Evolutionary conservation across 495 filamentous ascomycete species (phyloP), one percentile per base, ranked within the genome.

Genomic region (Xylaria scruposa): DNA sequence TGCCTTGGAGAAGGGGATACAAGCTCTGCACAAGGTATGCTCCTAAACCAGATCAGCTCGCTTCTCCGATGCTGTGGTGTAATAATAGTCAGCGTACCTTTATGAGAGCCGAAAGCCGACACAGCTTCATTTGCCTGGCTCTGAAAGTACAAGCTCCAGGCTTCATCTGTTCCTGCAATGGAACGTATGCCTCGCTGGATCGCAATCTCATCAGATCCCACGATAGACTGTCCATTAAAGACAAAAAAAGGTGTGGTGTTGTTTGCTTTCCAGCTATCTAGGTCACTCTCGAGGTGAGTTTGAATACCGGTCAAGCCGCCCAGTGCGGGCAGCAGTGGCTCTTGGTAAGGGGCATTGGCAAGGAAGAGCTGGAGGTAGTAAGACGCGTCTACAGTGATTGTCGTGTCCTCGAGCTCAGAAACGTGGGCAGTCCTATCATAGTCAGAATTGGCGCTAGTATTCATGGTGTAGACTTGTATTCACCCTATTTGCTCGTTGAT

Each of bases 111-210:
- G 82, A 99, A 98, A 17, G 91, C 89, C 65, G 89, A 85, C 5
- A 97, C 93, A 24, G 95, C 94, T 68, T 92, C 87, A 47, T 91
- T 88, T 6, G 94, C 91, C 77, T 92, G 85, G 61, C 93, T 89
- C 68, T 91, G 87, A 73, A 94, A 92, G 79, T 99, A 99, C 36
- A 95, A 83, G 2, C 90, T 88, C 94, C 97, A 99, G 6, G 96
- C 95, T 36, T 80, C 71, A 58, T 88, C 82, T 12, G 84, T 84
- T 73, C 89, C 86, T 62, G 80, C 70, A 65, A 83, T 84, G 47
- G 87, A 85, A 68, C 82, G 85, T 42, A 87, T 82, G 12, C 82
- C 85, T 12, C 77, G 80, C 67, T 78, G 77, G 17, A 85, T 77
- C 12, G 81, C 74, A 33, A 85, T 77, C 26, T 87, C 87, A 72